These are phyloP conservation scores for Penicillium taxi DNA, from an alignment of 495 filamentous ascomycete genomes.

Conservation along the genomic window DNA sequence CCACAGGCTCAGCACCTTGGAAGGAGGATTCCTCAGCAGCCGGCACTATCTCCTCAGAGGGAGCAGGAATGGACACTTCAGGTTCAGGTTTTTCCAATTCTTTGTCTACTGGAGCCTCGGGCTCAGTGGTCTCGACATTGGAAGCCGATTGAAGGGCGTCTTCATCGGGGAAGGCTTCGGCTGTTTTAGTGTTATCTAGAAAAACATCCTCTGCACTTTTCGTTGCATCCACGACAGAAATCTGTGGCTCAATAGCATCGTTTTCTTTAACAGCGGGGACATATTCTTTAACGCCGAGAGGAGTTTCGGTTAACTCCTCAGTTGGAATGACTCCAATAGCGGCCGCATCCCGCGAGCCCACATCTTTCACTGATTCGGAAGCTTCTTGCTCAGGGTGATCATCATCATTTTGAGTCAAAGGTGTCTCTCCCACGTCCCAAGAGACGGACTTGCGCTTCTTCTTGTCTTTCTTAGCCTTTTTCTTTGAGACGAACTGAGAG, in stretches of 20 bases:
- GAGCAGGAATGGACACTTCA: conserved; percentile 3
- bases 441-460: conserved; percentile 21
- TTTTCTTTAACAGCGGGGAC: not conserved
- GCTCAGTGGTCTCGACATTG: not conserved
- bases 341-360: not conserved
- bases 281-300: not conserved
- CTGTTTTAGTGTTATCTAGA: too few relatives aligned
- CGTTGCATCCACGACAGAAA: too few relatives aligned
- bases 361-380: not conserved
- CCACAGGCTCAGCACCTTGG: conserved; percentile 3
- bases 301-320: not conserved
- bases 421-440: too few relatives aligned
- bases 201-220: too few relatives aligned
- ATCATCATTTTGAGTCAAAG: not conserved
- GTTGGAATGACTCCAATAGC: not conserved
- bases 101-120: not conserved
- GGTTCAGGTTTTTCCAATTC: not conserved
- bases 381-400: not conserved
- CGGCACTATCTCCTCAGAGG: too few relatives aligned
- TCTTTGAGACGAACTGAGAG: conserved; percentile 8
- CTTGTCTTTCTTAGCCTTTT: conserved; percentile 32
- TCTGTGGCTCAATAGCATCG: too few relatives aligned
- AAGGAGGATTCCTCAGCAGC: not conserved
- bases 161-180: not conserved
- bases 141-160: not conserved